Conservation (phyloP, 164 flowering plant genomes). For the Magnolia sinica region DNA sequence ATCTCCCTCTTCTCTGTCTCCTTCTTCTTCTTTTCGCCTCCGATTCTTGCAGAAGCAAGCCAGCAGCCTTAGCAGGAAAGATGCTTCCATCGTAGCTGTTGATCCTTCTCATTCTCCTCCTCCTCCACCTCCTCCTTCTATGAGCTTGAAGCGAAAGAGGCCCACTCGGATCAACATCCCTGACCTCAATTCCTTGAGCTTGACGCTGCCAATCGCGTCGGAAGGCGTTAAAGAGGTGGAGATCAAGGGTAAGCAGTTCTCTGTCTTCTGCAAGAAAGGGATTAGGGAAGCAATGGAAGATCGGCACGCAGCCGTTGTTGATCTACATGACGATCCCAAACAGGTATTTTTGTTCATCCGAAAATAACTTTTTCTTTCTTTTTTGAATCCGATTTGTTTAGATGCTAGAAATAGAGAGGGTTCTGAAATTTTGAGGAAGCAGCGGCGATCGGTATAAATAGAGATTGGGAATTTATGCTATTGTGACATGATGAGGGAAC, state of each 20-base stretch:
- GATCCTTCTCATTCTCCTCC: background rate
- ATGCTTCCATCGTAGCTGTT: background rate
- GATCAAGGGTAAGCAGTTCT: slow-evolving; percentile 50
- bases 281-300: slow-evolving; percentile 83
- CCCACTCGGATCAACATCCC: slow-evolving; percentile 75
- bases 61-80: slow-evolving; percentile 24
- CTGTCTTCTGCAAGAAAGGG: slow-evolving; percentile 80
- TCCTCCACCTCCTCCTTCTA: background rate
- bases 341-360: slow-evolving; percentile 44
- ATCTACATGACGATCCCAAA: slow-evolving; percentile 57
- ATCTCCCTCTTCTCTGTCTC: background rate
- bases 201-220: slow-evolving; percentile 6
- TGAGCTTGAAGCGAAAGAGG: slow-evolving; percentile 60
- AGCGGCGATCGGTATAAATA: too few species aligned
- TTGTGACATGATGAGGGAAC: too few species aligned
- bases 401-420: too few species aligned
- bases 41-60: slow-evolving; percentile 40
- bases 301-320: slow-evolving; percentile 56
- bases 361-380: too few species aligned
- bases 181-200: slow-evolving; percentile 26
- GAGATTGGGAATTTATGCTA: too few species aligned
- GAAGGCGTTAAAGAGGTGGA: slow-evolving; percentile 27
- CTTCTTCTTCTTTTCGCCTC: slow-evolving; percentile 29
- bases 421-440: too few species aligned
- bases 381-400: too few species aligned